Conservation (phyloP, 495 filamentous ascomycete genomes). For the Talaromyces adpressus region DNA sequence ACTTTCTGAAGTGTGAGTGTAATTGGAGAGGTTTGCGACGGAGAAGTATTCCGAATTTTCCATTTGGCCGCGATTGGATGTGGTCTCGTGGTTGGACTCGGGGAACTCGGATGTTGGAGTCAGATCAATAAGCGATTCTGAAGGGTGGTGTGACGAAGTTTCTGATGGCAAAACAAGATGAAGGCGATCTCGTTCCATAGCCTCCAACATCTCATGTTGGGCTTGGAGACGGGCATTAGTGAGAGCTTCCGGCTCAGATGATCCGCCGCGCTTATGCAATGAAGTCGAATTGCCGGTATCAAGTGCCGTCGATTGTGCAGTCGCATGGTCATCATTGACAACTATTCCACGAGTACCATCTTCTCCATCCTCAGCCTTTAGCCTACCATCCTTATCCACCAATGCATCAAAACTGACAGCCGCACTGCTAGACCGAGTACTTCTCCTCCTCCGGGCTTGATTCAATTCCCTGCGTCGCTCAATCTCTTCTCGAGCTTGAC, state of each 20-base stretch:
- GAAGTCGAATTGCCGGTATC: conserved; percentile 13
- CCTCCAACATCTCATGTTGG: conserved; percentile 8
- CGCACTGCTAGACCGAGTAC: conserved; percentile 6
- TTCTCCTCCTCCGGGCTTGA: conserved; percentile 26
- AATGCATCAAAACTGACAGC: conserved; percentile 45
- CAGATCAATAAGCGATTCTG: conserved; percentile 35
- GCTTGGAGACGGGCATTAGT: conserved; percentile 8
- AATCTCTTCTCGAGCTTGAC: conserved; percentile 65
- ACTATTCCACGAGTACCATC: conserved; percentile 5
- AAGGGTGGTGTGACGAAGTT: conserved; percentile 26
- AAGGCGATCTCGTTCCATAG: conserved; percentile 13
- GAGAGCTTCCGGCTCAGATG: not conserved
- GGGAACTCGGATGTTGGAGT: conserved; percentile 42
- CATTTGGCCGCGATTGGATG: conserved; percentile 9
- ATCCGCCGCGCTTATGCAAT: not conserved
- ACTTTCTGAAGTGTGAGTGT: conserved; percentile 27
- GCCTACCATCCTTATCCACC: conserved; percentile 45
- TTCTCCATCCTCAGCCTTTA: conserved; percentile 20
- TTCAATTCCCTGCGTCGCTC: conserved; percentile 50
- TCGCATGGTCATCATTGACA: conserved; percentile 1
- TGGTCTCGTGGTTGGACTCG: conserved; percentile 10
- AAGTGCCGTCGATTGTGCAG: conserved; percentile 39
- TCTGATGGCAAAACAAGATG: conserved; percentile 28
- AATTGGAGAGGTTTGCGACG: conserved; percentile 10
- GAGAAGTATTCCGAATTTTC: conserved; percentile 13